phyloP scores from a whole-genome alignment of 1,139 yeast species.

The Hyphopichia fennica region DNA sequence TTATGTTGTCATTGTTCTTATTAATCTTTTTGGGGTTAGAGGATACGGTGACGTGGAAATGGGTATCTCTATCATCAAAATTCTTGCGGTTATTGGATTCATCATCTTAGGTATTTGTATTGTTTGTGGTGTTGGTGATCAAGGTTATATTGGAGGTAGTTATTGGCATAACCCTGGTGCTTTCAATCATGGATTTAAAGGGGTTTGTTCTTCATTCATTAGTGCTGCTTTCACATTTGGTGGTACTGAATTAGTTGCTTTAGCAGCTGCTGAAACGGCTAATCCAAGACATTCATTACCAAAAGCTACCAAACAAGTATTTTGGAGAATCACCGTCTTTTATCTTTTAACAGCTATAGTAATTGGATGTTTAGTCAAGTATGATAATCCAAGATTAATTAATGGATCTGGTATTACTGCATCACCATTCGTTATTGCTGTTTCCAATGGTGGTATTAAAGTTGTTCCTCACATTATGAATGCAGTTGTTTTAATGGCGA shows the following conservation, averaged over 20 bases:
- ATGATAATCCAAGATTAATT: slow-evolving; percentile 34
- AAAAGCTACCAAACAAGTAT: slow-evolving; percentile 70
- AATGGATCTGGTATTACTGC: slow-evolving; percentile 33
- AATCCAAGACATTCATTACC: slow-evolving; percentile 72
- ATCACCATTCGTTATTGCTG: slow-evolving; percentile 45
- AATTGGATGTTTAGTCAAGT: slow-evolving; percentile 49
- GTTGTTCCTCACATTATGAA: slow-evolving; percentile 53
- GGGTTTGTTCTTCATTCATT: slow-evolving; percentile 79
- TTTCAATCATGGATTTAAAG: slow-evolving; percentile 65
- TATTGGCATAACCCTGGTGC: slow-evolving; percentile 49
- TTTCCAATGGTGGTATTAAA: slow-evolving; percentile 36
- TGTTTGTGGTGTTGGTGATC: slow-evolving; percentile 44
- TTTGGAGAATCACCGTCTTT: slow-evolving; percentile 69
- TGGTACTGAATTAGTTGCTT: slow-evolving; percentile 76
- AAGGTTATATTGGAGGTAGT: slow-evolving; percentile 40
- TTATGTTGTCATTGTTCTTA: slow-evolving; percentile 33
- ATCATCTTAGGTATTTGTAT: slow-evolving; percentile 39
- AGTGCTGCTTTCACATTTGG: slow-evolving; percentile 87
- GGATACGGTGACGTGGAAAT: slow-evolving; percentile 51
- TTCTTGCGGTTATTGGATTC: slow-evolving; percentile 44
- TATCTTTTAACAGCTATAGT: slow-evolving; percentile 49
- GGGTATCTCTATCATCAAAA: slow-evolving; percentile 39
- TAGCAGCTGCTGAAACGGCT: slow-evolving; percentile 82
- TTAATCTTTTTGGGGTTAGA: slow-evolving; percentile 44
- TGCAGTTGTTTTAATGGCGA: slow-evolving; percentile 52